Base-by-base conservation (phyloP, 176 grass and related monocot genomes). In the Lolium rigidum region DNA sequence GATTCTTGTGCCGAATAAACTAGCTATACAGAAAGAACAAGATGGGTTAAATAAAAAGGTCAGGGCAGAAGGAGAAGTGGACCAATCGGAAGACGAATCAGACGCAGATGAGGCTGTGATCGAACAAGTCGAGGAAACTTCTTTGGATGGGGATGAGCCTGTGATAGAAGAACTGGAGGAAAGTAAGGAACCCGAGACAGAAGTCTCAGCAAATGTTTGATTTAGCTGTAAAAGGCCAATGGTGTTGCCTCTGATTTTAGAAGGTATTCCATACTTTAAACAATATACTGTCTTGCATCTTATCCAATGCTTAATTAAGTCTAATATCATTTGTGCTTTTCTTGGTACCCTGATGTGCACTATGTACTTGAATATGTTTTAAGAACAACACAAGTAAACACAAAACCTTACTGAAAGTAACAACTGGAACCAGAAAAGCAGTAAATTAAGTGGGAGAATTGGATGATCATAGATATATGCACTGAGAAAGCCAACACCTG, bases 1-100 rank as follows among this genome's bases (percentile, higher is more conserved):
- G 74, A 84, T 98, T 89, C 88, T 98, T 67, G 84, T 87, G 77
- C 97, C 97, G 66, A 98, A 95, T 82, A 98, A 98, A 90, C 68
- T 84, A 88, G 87, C 83, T 56, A 85, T 94, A 85, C 97, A 98
- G 83, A 98, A 95, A 91, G 90, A 91, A 50, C 91, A 92, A 78
- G 90, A 86, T 58, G 87, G 75, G 49, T 46, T 86, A 25, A 92
- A 91, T 88, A 98, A 85, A 91, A 94, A 92, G 57, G 88, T 80
- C 79, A 54, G 52, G 17, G 87, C 2, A 22, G 70, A 56, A 88
- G 86, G 74, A 80, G 73, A 69, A 0, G 41, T 2, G 14, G 84
- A 87, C 1, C 85, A 58, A 43, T 51, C 62, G 68, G 80, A 88
- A 20, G 81, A 88, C 51, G 47, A 86, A 80, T 39, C 11, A 26